Evolutionary conservation across 306 rosid species (phyloP).

Genomic region (Neltuma alba): DNA sequence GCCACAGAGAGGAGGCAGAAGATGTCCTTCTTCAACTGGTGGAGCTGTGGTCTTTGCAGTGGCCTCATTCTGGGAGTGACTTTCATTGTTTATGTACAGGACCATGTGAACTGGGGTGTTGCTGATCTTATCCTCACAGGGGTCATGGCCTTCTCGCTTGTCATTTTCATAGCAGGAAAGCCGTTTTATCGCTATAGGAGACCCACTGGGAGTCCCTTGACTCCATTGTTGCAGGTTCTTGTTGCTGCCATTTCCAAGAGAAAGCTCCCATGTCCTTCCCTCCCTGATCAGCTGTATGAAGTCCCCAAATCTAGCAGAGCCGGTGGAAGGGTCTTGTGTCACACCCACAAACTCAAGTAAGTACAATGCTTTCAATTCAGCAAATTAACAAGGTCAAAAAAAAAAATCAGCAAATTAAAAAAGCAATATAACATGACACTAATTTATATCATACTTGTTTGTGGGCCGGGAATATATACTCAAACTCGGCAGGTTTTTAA

Average conservation of each 20-base stretch:
- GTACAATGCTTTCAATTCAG: constrained; percentile 13
- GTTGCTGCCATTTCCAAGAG: constrained; percentile 81
- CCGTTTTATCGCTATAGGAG: constrained; percentile 67
- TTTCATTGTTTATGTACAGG: constrained; percentile 77
- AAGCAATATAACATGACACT: background rate
- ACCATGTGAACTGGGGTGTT: constrained; percentile 76
- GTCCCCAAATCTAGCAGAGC: constrained; percentile 43
- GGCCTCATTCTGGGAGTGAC: constrained; percentile 88
- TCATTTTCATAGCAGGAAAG: constrained; percentile 65
- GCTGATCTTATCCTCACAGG: constrained; percentile 66
- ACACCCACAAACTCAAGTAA: constrained; percentile 81
- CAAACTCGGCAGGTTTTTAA: background rate
- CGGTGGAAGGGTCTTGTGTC: constrained; percentile 60
- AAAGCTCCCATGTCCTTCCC: constrained; percentile 62
- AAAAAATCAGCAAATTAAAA: too few species aligned
- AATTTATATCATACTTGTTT: too few species aligned
- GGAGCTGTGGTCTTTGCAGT: constrained; percentile 80
- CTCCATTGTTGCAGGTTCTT: constrained; percentile 87
- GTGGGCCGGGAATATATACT: background rate
- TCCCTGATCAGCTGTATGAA: constrained; percentile 62
- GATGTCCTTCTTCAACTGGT: constrained; percentile 98
- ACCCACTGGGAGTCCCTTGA: constrained; percentile 84
- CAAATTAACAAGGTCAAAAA: too few species aligned
- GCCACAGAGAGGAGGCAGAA: constrained; percentile 64
- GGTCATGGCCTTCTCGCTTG: constrained; percentile 75